Base-by-base conservation (phyloP, 2,329 filamentous ascomycete genomes). In the Grosmannia clavigera region DNA sequence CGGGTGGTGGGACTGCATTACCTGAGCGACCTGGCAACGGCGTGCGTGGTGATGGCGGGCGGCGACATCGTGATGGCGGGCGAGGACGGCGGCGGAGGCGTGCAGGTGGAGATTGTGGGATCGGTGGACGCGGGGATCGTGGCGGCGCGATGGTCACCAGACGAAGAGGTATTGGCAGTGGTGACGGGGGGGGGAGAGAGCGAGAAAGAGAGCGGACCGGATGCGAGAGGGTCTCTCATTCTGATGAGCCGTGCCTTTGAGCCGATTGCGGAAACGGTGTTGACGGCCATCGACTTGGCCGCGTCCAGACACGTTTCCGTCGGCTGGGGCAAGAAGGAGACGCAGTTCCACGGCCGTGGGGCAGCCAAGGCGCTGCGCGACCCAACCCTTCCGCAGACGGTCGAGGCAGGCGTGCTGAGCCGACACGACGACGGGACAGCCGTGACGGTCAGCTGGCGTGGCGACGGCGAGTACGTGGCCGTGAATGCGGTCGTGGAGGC, bases 321-420 rank as follows among this genome's bases (percentile, higher is more conserved):
- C 27, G 94, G 94, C 57, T 99, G 94, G 94, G 94, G 94, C 62
- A 97, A 97, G 76, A 90, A 88, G 70, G 94, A 99, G 74, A 99
- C 94, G 0, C 94, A 99, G 71, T 99, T 99, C 71, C 89, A 96
- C 69, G 94, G 94, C 57, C 90, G 89, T 68, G 84, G 92, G 63
- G 92, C 92, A 59, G 92, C 92, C 61, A 85, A 84, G 74, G 91
- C 91, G 25, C 77, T 97, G 64, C 83, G 90, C 59, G 94, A 99
- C 71, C 94, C 94, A 19, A 99, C 94, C 11, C 89, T 99, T 65
- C 94, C 94, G 0, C 92, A 97, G 70, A 89, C 86, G 69, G 82
- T 96, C 22, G 94, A 97, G 68, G 83, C 92, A 69, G 94, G 94
- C 50, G 75, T 83, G 9, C 74, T 92, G 19, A 95, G 90, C 68